Conservation (phyloP, 192 early-diverging fungal genomes). For the Backusella australiensis region DNA sequence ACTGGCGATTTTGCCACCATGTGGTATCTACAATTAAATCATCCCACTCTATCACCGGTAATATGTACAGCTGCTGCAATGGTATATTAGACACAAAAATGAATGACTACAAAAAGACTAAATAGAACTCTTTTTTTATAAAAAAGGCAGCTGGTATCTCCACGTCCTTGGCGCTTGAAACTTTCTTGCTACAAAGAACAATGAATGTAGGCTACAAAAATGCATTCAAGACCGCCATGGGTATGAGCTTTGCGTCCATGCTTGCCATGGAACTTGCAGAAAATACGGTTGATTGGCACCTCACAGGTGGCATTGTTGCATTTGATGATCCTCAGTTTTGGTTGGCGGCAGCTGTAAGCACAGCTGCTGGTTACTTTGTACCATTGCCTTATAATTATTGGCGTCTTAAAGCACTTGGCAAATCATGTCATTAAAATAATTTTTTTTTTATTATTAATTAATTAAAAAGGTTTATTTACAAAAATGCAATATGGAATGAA, state of each 20-base stretch:
- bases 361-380: constrained; percentile 44
- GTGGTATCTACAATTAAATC: constrained; percentile 47
- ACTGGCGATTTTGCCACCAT: constrained; percentile 50
- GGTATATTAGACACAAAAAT: background rate
- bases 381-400: constrained; percentile 59
- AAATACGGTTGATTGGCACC: constrained; percentile 51
- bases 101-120: too few relatives aligned
- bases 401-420: constrained; percentile 46
- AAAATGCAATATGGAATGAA: background rate
- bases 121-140: too few relatives aligned
- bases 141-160: constrained; percentile 41
- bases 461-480: background rate
- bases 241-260: constrained; percentile 58
- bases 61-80: constrained; percentile 44
- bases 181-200: constrained; percentile 37
- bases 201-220: constrained; percentile 25
- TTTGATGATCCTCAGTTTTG: constrained; percentile 46
- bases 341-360: constrained; percentile 37
- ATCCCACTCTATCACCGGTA: constrained; percentile 40
- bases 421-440: constrained; percentile 47
- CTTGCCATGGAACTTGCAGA: constrained; percentile 54
- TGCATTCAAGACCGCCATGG: constrained; percentile 53
- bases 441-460: too few relatives aligned
- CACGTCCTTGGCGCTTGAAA: constrained; percentile 51
- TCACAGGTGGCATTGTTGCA: constrained; percentile 49